Base-by-base conservation (phyloP, 2,329 filamentous ascomycete genomes). In the Hymenoscyphus infarciens region DNA sequence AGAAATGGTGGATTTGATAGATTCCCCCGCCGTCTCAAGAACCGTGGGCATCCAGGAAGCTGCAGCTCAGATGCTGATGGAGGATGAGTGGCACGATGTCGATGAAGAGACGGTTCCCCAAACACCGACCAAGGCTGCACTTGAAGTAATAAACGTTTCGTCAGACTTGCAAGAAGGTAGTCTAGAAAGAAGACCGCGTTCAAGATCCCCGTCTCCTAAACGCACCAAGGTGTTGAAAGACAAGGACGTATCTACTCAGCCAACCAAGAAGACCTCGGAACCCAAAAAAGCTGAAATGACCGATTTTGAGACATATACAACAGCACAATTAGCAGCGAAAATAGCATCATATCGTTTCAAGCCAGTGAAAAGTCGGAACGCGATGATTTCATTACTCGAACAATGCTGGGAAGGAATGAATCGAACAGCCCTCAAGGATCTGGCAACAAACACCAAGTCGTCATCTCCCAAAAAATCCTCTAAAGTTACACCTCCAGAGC, bases 341-440 rank as follows among this genome's bases (percentile, higher is more conserved):
- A 77, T 93, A 54, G 77, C 81, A 5, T 78, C 80, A 0, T 92
- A 86, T 70, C 88, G 88, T 0, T 92, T 93, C 75, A 93, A 92
- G 71, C 78, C 87, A 1, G 78, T 92, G 33, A 90, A 87, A 72
- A 84, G 79, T 61, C 82, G 90, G 19, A 80, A 82, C 57, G 84
- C 85, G 8, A 91, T 91, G 87, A 86, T 93, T 64, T 79, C 84
- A 1, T 75, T 92, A 11, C 77, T 93, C 13, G 79, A 89, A 59
- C 83, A 86, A 70, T 92, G 90, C 73, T 92, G 89, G 88, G 76
- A 83, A 67, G 86, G 84, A 62, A 85, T 85, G 71, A 76, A 81
- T 35, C 64, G 69, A 59, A 62, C 66, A 25, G 72, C 71, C 13
- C 65, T 74, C 22, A 67, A 66, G 33, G 39, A 58, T 56, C 38